Percentiles rank a stretch among this genome's conserved stretches.
Conservation (phyloP, 164 flowering plant genomes). For the Umbilicus rupestris region DNA sequence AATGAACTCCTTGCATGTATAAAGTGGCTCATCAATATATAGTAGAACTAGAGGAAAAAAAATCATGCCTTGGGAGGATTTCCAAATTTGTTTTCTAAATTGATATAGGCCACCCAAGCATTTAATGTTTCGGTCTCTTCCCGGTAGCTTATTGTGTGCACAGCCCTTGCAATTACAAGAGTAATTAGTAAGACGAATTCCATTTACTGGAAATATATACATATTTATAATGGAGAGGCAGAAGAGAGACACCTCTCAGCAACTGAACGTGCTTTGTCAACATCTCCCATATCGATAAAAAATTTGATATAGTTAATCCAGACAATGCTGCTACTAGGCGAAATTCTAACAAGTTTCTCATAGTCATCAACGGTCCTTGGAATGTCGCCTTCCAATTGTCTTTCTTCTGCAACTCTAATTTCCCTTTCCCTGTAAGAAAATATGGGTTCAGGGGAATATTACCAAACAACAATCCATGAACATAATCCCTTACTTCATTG, state of each 20-base stretch:
- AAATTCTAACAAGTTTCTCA: conserved; percentile 76
- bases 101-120: conserved; percentile 84
- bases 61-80: conserved; percentile 64
- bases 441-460: not conserved
- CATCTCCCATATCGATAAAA: conserved; percentile 55
- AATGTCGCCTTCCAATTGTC: conserved; percentile 49
- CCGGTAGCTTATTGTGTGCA: conserved; percentile 70
- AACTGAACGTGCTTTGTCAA: conserved; percentile 79
- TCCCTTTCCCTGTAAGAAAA: conserved; percentile 51
- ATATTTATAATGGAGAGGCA: not conserved
- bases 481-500: not conserved
- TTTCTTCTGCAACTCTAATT: conserved; percentile 78
- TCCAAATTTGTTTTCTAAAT: conserved; percentile 81
- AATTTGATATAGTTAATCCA: conserved; percentile 92
- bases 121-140: conserved; percentile 84
- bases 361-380: conserved; percentile 81
- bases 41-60: not conserved
- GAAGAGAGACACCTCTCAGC: conserved; percentile 67
- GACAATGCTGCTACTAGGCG: conserved; percentile 82
- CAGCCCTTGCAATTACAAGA: conserved; percentile 47
- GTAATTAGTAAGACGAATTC: not conserved
- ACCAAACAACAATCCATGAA: not conserved
- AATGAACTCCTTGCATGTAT: not conserved
- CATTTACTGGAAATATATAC: not conserved
- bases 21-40: not conserved